Evolutionary conservation across 2,329 filamentous ascomycete genomes (phyloP), one percentile per base, ranked within the genome.

Genomic region (Keithomyces neogunnii): DNA sequence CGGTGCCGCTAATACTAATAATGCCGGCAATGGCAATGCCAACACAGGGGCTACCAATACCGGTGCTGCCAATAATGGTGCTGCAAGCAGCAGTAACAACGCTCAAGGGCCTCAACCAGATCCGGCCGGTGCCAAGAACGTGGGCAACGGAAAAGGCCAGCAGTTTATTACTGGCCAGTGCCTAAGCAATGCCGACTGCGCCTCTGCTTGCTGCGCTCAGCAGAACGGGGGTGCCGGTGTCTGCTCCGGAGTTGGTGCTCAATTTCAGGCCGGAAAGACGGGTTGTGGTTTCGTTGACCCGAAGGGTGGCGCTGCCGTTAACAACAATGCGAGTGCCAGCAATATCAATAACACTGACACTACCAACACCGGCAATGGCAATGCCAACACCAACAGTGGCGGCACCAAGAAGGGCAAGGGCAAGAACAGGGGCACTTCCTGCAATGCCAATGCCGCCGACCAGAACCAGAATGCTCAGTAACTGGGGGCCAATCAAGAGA

Each of bases 81-180:
- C 33, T 6, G 33, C 33, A 6, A 39, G 13, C 36, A 39, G 36
- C 13, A 39, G 13, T n/a, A 10, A 6, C 10, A 26, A 8, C 26
- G 6, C 6, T 42, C n/a, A 26, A 7, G 39, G 39, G 8, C 5
- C n/a, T 26, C 2, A 29, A 10, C 10, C n/a, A 5, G 39, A 28
- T 26, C 2, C 39, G 26, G 52, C 58, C n/a, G 60, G 60, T 32
- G 60, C 57, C 32, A 53, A 56, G 42, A 58, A 62, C 43, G 55
- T 62, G 8, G 61, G 60, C 43, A 60, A 59, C 51, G 60, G 57
- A 19, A 45, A 56, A 4, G 60, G 59, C 33, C 19, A 32, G 9
- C 63, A 66, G 42, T 66, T 65, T 50, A 64, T 63, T 51, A 62
- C 59, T n/a, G 63, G 63, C 33, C 55, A 57, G 19, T 66, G 63